Conservation (phyloP, 2,329 filamentous ascomycete species). For the Acrocalymma vagum region DNA sequence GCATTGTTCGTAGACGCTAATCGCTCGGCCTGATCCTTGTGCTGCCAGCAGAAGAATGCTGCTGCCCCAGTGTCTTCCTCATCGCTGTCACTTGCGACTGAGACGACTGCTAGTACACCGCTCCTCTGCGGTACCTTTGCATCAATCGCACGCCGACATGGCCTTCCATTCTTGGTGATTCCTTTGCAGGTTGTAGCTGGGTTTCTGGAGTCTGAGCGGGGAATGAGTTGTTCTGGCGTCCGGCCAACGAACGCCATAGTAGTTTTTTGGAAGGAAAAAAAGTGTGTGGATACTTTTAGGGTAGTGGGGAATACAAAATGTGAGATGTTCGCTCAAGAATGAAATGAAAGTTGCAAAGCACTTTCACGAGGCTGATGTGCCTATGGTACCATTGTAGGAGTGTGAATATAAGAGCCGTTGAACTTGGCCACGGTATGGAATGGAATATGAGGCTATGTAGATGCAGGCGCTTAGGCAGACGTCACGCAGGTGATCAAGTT, state of each 20-base stretch:
- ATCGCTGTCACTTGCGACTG: constrained; percentile 51
- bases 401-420: neutral
- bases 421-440: neutral
- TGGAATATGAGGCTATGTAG: constrained; percentile 22
- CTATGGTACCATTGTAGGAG: constrained; percentile 6
- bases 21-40: constrained; percentile 80
- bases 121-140: constrained; percentile 52
- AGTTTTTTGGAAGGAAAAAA: neutral
- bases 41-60: constrained; percentile 90
- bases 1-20: constrained; percentile 36
- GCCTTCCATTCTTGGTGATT: constrained; percentile 81
- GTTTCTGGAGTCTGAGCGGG: constrained; percentile 84
- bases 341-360: constrained; percentile 1
- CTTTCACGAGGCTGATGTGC: constrained; percentile 1
- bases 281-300: constrained; percentile 1
- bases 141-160: constrained; percentile 78
- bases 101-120: constrained; percentile 51
- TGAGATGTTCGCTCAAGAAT: neutral
- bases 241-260: constrained; percentile 42
- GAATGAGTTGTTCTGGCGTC: constrained; percentile 82
- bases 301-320: constrained; percentile 9
- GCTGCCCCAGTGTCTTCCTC: constrained; percentile 65
- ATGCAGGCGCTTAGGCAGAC: constrained; percentile 12
- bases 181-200: constrained; percentile 87
- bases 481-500: constrained; percentile 6